These are phyloP conservation scores for Podospora pseudoanserina DNA, from an alignment of 495 filamentous ascomycete genomes.

Conservation along the genomic window DNA sequence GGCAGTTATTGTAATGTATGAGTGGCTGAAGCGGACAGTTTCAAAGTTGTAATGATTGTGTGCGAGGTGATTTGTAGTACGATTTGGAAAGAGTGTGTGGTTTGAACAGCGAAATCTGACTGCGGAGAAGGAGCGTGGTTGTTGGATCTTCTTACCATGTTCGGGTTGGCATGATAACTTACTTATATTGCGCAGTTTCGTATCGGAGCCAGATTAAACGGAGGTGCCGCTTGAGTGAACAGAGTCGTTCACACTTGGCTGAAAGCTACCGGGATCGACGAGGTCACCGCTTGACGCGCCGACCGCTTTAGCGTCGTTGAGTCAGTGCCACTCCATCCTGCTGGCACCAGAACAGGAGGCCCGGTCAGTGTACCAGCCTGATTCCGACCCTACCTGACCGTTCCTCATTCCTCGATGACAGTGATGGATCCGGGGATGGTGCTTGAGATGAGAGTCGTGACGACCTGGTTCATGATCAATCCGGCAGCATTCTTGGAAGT, in stretches of 20 bases:
- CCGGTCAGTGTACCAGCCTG: not conserved
- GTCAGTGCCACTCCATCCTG: not conserved
- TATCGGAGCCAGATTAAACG: not conserved
- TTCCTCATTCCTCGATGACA: not conserved
- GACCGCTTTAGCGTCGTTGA: not conserved
- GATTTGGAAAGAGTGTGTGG: not conserved
- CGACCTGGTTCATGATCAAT: not conserved
- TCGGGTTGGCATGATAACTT: not conserved
- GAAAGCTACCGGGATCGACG: too few relatives aligned
- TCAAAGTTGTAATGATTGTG: slow-evolving; percentile 1
- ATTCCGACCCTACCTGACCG: not conserved
- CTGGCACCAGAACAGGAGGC: not conserved
- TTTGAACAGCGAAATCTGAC: not conserved
- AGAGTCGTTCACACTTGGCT: too few relatives aligned
- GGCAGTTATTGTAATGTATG: not conserved
- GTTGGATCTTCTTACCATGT: not conserved
- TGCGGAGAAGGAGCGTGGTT: not conserved
- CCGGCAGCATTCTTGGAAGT: too few relatives aligned
- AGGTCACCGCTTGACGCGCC: too few relatives aligned
- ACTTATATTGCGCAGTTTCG: not conserved
- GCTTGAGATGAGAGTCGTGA: not conserved
- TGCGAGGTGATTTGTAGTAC: not conserved
- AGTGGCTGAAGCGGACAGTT: slow-evolving; percentile 2
- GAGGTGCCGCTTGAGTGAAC: not conserved
- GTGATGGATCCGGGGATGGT: not conserved